phyloP scores from a whole-genome alignment of 2,329 filamentous ascomycete genomes.

The Eutypella sp. region DNA sequence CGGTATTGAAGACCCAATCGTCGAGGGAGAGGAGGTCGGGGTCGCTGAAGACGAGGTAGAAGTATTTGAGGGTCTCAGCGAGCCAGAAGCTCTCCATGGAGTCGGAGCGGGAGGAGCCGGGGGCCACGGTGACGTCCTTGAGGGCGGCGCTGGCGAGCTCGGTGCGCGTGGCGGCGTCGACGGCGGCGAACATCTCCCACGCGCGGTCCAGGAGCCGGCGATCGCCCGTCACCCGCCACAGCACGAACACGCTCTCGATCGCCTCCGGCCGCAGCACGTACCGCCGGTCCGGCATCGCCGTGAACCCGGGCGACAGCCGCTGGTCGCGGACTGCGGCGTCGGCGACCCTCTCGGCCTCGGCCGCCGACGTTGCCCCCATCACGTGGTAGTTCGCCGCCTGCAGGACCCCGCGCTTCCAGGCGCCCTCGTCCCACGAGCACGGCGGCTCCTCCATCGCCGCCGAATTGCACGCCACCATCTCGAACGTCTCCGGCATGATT shows the following conservation, averaged over 20 bases:
- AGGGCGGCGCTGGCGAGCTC: constrained; percentile 20
- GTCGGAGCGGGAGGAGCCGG: constrained; percentile 12
- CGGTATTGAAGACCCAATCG: constrained; percentile 45
- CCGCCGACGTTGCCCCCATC: constrained; percentile 6
- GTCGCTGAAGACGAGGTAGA: constrained; percentile 55
- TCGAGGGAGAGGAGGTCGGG: constrained; percentile 50
- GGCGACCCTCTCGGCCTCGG: constrained; percentile 14
- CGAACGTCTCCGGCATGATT: constrained; percentile 48
- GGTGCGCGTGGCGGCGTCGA: constrained; percentile 19
- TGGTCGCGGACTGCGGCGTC: constrained; percentile 2
- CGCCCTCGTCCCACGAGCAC: constrained; percentile 24
- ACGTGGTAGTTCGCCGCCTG: constrained; percentile 8
- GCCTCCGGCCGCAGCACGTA: constrained; percentile 25
- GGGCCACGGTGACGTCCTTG: constrained; percentile 16
- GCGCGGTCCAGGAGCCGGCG: constrained; percentile 17
- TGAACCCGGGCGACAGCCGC: constrained; percentile 20
- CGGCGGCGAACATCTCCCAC: constrained; percentile 22
- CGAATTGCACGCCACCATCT: constrained; percentile 37
- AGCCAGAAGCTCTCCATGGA: constrained; percentile 24
- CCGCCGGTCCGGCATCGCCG: constrained; percentile 14
- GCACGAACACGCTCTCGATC: constrained; percentile 24
- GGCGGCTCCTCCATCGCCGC: too few relatives aligned
- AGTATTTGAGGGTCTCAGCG: constrained; percentile 29
- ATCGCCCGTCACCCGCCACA: constrained; percentile 21
- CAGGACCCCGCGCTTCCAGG: constrained; percentile 22